Percentiles rank a stretch among this genome's conserved stretches.
phyloP scores from a whole-genome alignment of 2,329 filamentous ascomycete species.

The Exserohilum turcica region DNA sequence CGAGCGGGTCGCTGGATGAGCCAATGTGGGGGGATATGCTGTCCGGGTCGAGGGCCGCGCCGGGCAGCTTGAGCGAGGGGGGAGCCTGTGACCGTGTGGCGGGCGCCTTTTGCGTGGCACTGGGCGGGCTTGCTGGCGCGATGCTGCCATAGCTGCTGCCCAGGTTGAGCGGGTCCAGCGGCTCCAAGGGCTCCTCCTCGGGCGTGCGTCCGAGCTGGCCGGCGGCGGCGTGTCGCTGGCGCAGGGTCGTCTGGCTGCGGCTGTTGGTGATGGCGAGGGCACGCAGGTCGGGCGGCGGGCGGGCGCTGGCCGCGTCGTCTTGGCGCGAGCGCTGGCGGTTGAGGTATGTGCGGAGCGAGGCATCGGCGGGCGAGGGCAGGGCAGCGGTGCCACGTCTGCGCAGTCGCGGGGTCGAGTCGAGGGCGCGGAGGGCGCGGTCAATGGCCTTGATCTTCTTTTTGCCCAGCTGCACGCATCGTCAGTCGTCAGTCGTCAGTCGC shows the following conservation, averaged over 20 bases:
- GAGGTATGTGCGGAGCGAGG: conserved; percentile 50
- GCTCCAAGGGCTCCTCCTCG: conserved; percentile 38
- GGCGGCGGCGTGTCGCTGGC: conserved; percentile 18
- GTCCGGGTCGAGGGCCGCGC: conserved; percentile 61
- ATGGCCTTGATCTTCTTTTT: conserved; percentile 94
- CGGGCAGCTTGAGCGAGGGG: conserved; percentile 64
- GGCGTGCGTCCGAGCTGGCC: conserved; percentile 24
- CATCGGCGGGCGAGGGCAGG: conserved; percentile 42
- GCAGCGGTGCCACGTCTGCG: conserved; percentile 44
- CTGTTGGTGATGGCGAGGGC: conserved; percentile 33
- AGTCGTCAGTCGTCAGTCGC: too few species aligned
- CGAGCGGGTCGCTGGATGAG: conserved; percentile 19
- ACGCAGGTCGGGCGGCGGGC: conserved; percentile 33
- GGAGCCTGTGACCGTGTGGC: conserved; percentile 41
- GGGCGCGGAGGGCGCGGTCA: conserved; percentile 68
- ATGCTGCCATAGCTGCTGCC: conserved; percentile 67
- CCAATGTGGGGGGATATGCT: conserved; percentile 21
- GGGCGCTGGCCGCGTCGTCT: conserved; percentile 20
- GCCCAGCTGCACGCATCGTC: conserved; percentile 57
- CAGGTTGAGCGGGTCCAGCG: conserved; percentile 33
- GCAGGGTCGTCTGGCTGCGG: conserved; percentile 24
- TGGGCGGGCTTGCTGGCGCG: conserved; percentile 59
- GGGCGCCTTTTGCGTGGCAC: conserved; percentile 15
- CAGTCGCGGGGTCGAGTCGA: conserved; percentile 58
- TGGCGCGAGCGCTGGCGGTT: conserved; percentile 39